Evolutionary conservation across 2,329 filamentous ascomycete genomes (phyloP).

Genomic region (Tothia fuscella): DNA sequence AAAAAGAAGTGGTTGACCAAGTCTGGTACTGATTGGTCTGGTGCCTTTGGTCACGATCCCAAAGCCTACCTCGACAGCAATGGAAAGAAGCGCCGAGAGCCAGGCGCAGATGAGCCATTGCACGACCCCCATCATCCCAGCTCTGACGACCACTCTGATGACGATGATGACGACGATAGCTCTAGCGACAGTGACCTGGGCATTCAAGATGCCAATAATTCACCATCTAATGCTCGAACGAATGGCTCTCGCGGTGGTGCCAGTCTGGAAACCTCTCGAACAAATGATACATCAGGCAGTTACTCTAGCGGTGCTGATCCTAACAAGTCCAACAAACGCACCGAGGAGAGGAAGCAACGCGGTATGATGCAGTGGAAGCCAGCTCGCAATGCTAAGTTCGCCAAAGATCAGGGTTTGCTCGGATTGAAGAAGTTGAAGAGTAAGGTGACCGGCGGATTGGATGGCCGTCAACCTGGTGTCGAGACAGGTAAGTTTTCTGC

Average conservation of each 20-base stretch:
- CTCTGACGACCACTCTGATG: constrained; percentile 29
- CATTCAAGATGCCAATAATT: constrained; percentile 41
- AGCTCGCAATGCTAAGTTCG: constrained; percentile 73
- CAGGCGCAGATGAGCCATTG: constrained; percentile 39
- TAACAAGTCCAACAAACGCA: constrained; percentile 54
- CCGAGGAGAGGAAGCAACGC: constrained; percentile 70
- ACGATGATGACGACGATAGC: constrained; percentile 30
- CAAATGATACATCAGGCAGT: constrained; percentile 11
- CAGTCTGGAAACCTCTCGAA: constrained; percentile 3
- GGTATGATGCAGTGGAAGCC: constrained; percentile 95
- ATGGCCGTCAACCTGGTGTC: constrained; percentile 74
- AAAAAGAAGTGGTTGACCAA: constrained; percentile 67
- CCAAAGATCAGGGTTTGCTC: constrained; percentile 75
- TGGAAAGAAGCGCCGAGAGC: constrained; percentile 44
- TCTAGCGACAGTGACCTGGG: constrained; percentile 40
- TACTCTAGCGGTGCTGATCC: constrained; percentile 41
- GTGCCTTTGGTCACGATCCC: constrained; percentile 72
- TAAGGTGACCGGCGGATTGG: constrained; percentile 57
- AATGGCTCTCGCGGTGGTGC: background rate
- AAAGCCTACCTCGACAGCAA: constrained; percentile 42
- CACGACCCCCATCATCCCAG: constrained; percentile 39
- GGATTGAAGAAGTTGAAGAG: constrained; percentile 65
- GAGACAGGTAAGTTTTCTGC: constrained; percentile 47
- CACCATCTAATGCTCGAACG: background rate
- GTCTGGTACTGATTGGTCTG: constrained; percentile 75